These are phyloP conservation scores for Nemania sp. DNA, from an alignment of 2,329 filamentous ascomycete genomes.

Conservation along the genomic window DNA sequence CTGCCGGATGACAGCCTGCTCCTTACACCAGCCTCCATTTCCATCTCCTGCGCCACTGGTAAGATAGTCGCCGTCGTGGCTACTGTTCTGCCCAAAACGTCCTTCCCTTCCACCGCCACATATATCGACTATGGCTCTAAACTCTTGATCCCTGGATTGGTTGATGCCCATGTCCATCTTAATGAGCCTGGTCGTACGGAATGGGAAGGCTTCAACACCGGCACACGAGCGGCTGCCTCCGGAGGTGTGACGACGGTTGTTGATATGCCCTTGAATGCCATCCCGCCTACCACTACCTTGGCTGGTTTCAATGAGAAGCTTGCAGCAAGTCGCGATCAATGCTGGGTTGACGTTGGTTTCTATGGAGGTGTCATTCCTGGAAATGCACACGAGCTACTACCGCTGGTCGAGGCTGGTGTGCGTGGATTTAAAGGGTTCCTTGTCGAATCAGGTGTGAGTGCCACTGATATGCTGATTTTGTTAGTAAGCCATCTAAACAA, in stretches of 20 bases:
- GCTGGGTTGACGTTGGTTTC: slow-evolving; percentile 99
- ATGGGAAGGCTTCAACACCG: slow-evolving; percentile 98
- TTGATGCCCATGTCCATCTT: slow-evolving; percentile 96
- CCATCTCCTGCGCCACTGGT: slow-evolving; percentile 75
- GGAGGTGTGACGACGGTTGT: slow-evolving; percentile 96
- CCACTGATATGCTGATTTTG: neutral
- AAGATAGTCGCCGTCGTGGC: slow-evolving; percentile 80
- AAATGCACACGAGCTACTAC: slow-evolving; percentile 77
- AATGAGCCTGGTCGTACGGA: slow-evolving; percentile 96
- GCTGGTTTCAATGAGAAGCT: slow-evolving; percentile 82
- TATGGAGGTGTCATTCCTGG: slow-evolving; percentile 94
- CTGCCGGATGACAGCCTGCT: slow-evolving; percentile 63
- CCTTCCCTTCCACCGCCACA: slow-evolving; percentile 71
- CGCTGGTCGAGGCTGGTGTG: slow-evolving; percentile 81
- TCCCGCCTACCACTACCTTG: slow-evolving; percentile 92
- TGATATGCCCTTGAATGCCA: slow-evolving; percentile 97
- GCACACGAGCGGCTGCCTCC: slow-evolving; percentile 89
- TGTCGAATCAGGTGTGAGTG: slow-evolving; percentile 89
- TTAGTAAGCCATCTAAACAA: slow-evolving; percentile 26
- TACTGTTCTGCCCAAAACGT: slow-evolving; percentile 70
- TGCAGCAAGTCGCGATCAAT: slow-evolving; percentile 79
- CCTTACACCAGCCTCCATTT: slow-evolving; percentile 80
- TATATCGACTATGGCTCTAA: slow-evolving; percentile 86
- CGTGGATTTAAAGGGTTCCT: slow-evolving; percentile 97
- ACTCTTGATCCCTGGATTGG: slow-evolving; percentile 84